Base-by-base conservation (phyloP, 2,329 filamentous ascomycete species). In the Curvularia sp. region DNA sequence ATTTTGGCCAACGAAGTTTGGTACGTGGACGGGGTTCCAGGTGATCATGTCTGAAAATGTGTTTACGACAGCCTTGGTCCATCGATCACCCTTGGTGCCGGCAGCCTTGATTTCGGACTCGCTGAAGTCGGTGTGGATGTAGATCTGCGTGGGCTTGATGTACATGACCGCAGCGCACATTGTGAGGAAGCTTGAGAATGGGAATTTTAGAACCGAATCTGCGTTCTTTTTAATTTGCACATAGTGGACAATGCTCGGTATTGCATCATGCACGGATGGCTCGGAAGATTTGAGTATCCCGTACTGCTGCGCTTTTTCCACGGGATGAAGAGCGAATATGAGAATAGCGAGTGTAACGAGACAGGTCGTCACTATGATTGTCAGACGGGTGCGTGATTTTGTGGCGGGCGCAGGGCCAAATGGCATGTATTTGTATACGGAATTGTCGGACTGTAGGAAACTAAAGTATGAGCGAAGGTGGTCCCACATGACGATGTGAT, bases 121-220 rank as follows among this genome's bases (percentile, higher is more conserved):
- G 46, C 57, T 67, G 63, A 49, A 64, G 53, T 71, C 67, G 56
- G 63, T 65, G 58, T 69, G 66, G 26, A 70, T 65, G 60, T 63
- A 66, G 35, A 69, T 61, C n/a, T 55, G 42, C 10, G 33, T 47
- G 3, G 43, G 33, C 4, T 47, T 42, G 10, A 50, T 50, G 24
- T 50, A 50, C 24, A 50, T 10, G 35, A 50, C 35, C 18, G 49
- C 35, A 12, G 49, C 49, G 35, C 24, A 50, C 5, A 50, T 50
- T 5, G 2, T 42, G 2, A 50, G 35, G 35, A 50, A 50, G 35
- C 33, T 28, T 12, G 22, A 42, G 49, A 41, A 50, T 3, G 22
- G 35, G 35, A 50, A 50, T 1, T 20, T 22, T n/a, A 50, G n/a
- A 30, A 50, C 35, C 2, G 35, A 42, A 13, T 42, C 12, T 12